These are phyloP conservation scores for Hortiboletus flavorubellus DNA, from an alignment of 768 basidiomycete genomes.

Conservation along the genomic window DNA sequence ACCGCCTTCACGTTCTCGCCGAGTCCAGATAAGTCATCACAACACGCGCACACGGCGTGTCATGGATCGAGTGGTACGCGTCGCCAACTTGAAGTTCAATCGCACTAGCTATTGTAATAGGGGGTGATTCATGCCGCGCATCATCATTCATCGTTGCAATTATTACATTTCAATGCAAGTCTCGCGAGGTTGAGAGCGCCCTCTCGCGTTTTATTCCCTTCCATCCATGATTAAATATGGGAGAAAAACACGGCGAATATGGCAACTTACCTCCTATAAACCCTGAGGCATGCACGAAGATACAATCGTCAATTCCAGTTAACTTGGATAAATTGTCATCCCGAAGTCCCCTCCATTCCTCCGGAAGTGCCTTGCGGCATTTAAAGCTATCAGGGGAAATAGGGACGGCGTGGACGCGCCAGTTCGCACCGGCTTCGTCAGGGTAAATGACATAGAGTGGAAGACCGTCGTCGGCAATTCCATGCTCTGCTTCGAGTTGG, in stretches of 20 bases:
- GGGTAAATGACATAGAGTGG: conserved; percentile 89
- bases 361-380: conserved; percentile 89
- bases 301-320: conserved; percentile 75
- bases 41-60: conserved; percentile 20
- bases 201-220: conserved; percentile 87
- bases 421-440: conserved; percentile 69
- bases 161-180: conserved; percentile 49
- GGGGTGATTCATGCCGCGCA: conserved; percentile 12
- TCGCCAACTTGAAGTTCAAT: conserved; percentile 7
- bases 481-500: conserved; percentile 67
- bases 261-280: conserved; percentile 83
- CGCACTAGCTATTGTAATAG: conserved; percentile 6
- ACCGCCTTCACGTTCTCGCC: conserved; percentile 9
- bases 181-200: conserved; percentile 81
- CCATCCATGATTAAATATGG: conserved; percentile 8
- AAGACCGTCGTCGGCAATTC: conserved; percentile 42
- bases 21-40: conserved; percentile 2
- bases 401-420: conserved; percentile 94
- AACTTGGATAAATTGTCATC: conserved; percentile 75
- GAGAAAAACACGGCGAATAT: not conserved
- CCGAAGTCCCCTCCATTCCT: conserved; percentile 88
- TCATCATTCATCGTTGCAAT: conserved; percentile 16
- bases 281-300: conserved; percentile 94
- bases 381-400: conserved; percentile 78
- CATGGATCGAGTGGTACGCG: not conserved